These are phyloP conservation scores for Urochloa ruziziensis DNA, from an alignment of 176 grass and related monocot genomes.

Conservation along the genomic window DNA sequence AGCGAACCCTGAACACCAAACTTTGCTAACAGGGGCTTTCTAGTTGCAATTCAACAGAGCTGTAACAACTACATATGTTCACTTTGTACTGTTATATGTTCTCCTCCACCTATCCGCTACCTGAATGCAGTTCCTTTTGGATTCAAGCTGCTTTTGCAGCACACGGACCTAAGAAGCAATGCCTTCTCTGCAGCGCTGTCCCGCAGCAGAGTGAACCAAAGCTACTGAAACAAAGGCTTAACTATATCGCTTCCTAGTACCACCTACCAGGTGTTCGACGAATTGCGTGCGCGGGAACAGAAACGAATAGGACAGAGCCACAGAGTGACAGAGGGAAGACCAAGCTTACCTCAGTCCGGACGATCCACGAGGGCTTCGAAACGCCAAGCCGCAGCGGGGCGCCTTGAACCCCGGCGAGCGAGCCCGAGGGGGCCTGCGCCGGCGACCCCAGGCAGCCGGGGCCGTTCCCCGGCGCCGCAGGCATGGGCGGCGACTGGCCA, in stretches of 20 bases:
- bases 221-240: not conserved
- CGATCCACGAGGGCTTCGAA: conserved; percentile 61
- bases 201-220: not conserved
- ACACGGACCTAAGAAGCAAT: not conserved
- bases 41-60: not conserved
- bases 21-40: not conserved
- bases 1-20: not conserved
- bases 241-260: not conserved
- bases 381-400: not conserved
- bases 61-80: not conserved
- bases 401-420: conserved; percentile 20
- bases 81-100: not conserved
- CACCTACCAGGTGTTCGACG: conserved; percentile 2
- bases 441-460: conserved; percentile 2
- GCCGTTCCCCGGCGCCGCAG: conserved; percentile 26
- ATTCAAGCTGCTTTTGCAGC: not conserved
- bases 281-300: conserved; percentile 12
- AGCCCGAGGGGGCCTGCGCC: conserved; percentile 7
- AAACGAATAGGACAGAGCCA: not conserved
- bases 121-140: not conserved
- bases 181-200: not conserved
- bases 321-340: too few species aligned
- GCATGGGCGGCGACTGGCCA: not conserved
- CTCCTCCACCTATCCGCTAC: not conserved
- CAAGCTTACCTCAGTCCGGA: conserved; percentile 57